A percentile compares a stretch with the other conserved stretches of the same genome.
phyloP scores from a whole-genome alignment of 2,329 filamentous ascomycete genomes.

The Fusarium sp. region DNA sequence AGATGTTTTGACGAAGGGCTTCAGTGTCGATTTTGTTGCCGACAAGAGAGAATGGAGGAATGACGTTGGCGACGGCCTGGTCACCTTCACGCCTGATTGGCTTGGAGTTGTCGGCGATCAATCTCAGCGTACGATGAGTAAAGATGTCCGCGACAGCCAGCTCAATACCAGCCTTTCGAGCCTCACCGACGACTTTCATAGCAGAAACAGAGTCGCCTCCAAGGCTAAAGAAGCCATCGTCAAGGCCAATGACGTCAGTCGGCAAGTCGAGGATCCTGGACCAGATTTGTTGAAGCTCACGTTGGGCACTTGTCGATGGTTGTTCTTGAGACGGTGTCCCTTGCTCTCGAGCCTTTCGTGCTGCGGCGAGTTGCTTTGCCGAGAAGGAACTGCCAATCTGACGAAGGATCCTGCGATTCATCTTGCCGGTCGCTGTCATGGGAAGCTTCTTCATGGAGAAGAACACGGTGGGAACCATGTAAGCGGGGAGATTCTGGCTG shows the following conservation, averaged over 20 bases:
- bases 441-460: slow-evolving; percentile 19
- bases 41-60: neutral
- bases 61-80: neutral
- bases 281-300: slow-evolving; percentile 47
- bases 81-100: neutral
- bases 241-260: slow-evolving; percentile 50
- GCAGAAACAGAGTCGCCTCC: slow-evolving; percentile 62
- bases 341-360: neutral
- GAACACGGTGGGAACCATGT: slow-evolving; percentile 30
- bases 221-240: slow-evolving; percentile 62
- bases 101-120: neutral
- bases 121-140: neutral
- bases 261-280: slow-evolving; percentile 50
- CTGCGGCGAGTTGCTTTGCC: neutral
- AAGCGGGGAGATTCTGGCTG: slow-evolving; percentile 6
- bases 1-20: neutral
- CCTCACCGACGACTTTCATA: slow-evolving; percentile 61
- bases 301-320: slow-evolving; percentile 2
- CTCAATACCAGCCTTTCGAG: slow-evolving; percentile 52
- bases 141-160: slow-evolving; percentile 61
- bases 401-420: slow-evolving; percentile 16
- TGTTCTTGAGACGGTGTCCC: neutral
- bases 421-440: slow-evolving; percentile 25
- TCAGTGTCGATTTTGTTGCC: neutral
- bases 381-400: slow-evolving; percentile 1